Base-by-base conservation (phyloP, 306 rosid species). In the Inga oerstediana region DNA sequence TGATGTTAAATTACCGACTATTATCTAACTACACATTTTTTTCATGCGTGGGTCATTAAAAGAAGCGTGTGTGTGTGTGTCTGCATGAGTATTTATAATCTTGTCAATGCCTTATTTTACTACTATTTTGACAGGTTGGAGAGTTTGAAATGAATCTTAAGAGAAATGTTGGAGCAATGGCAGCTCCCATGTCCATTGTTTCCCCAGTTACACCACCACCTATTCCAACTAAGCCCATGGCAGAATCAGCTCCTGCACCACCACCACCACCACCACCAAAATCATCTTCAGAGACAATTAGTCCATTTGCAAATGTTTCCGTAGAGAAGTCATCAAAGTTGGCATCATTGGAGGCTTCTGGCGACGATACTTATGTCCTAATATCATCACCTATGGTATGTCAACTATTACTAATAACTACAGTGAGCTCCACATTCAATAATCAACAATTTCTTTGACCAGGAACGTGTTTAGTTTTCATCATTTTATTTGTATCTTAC, bases 131-230 rank as follows among this genome's bases (percentile, higher is more conserved):
- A 81, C 81, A 97, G 99, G 88, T 97, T 83, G 99, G 99, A 80
- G 98, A 92, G 81, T 96, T 96, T 85, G 97, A 96, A 88, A 92
- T 96, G 99, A 96, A 94, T 86, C 85, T 96, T 79, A 96, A 91
- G 94, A 89, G 99, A 62, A 94, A 90, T 73, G 61, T 94, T 84
- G 99, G 94, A 84, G 97, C 85, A 70, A 87, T 87, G 51, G 79
- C 48, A 73, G 81, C 91, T 85, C 94, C 97, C 14, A 67, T 90
- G 81, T 89, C 98, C 43, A 81, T 80, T 88, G 91, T 94, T 88
- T 94, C 95, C 15, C 97, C 97, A 48, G 84, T 75, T 30, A 83
- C 85, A 51, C 90, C 97, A 12, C 99, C 98, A 59, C 97, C 95
- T 80, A 87, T 96, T 87, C 98, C 97, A 80, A 76, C 89, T 67